phyloP scores from a whole-genome alignment of 192 early-diverging fungal species.

The Coemansia sp. region DNA sequence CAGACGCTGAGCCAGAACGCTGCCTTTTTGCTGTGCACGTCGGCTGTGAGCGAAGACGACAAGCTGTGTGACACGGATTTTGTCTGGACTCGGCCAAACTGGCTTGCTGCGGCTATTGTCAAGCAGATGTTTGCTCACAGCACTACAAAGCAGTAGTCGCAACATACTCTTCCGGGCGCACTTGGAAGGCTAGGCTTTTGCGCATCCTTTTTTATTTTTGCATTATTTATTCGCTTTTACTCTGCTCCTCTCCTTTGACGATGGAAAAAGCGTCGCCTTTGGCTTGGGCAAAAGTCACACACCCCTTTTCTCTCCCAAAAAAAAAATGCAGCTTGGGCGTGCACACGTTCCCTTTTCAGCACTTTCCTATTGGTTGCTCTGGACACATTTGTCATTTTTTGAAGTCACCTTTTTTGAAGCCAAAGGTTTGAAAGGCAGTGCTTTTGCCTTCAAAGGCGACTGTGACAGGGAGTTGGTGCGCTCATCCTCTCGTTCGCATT shows the following conservation, averaged over 20 bases:
- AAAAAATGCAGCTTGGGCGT: no score
- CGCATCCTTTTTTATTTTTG: not conserved
- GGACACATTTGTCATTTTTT: not conserved
- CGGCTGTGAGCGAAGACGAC: slow-evolving; percentile 30
- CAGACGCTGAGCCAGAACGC: slow-evolving; percentile 57
- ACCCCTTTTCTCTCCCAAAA: no score
- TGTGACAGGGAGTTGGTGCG: not conserved
- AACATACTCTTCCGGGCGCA: no score
- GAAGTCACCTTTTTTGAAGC: not conserved
- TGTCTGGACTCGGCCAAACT: slow-evolving; percentile 51
- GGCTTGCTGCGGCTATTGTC: slow-evolving; percentile 47
- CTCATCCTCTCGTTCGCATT: not conserved
- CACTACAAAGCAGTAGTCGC: not conserved
- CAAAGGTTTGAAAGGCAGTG: not conserved
- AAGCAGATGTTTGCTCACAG: slow-evolving; percentile 30
- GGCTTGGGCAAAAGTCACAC: no score
- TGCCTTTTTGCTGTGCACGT: slow-evolving; percentile 42
- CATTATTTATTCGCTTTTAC: not conserved
- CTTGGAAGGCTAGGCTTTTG: no score
- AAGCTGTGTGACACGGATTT: slow-evolving; percentile 38
- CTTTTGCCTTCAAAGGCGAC: not conserved
- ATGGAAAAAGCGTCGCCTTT: no score
- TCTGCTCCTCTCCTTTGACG: no score
- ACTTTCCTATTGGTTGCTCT: not conserved
- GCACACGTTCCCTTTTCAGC: no score